Evolutionary conservation across 257 asterid species (phyloP), one percentile per base, ranked within the genome.

Genomic region (Ehretia macrophylla): DNA sequence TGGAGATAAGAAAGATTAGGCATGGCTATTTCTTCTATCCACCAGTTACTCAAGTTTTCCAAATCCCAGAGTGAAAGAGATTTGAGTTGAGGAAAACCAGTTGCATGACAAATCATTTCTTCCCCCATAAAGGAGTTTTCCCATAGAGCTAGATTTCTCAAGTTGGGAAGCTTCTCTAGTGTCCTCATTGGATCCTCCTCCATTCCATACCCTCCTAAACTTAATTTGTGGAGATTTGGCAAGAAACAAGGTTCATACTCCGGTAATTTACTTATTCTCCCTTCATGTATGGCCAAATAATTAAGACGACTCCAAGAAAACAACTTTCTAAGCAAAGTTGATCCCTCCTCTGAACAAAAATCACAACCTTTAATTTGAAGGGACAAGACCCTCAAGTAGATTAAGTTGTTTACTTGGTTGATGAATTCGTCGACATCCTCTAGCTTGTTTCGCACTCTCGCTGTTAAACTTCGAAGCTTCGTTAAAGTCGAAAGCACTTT

Each of bases 141-240:
- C n/a, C 22, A 8, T 23, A 57, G 10, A 37, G 14, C 8, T 13
- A 59, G 54, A 1, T 5, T 19, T 16, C 23, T 32, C 23, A 59
- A 44, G 0, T 59, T 45, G 17, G 64, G 64, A 22, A 59, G 64
- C 22, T 45, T 59, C n/a, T 22, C 64, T 9, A 59, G 39, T 11
- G 42, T 45, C 11, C 12, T 18, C 64, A 22, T 14, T 1, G 44
- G 54, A 16, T 59, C 54, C 21, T 8, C 18, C 27, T 20, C 42
- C 17, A 45, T 14, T 1, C 5, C 14, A 44, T 14, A 0, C 11
- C 11, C 14, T 9, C 0, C 0, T 14, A 56, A 38, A 1, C 4
- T 5, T 10, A 58, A 58, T 20, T 27, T 13, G 12, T 12, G 48
- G 10, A 57, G 62, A 13, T 39, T 35, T 13, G 8, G 4, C 8